Base-by-base conservation (phyloP, 2,329 filamentous ascomycete genomes). In the Incumbomyces delicatus region DNA sequence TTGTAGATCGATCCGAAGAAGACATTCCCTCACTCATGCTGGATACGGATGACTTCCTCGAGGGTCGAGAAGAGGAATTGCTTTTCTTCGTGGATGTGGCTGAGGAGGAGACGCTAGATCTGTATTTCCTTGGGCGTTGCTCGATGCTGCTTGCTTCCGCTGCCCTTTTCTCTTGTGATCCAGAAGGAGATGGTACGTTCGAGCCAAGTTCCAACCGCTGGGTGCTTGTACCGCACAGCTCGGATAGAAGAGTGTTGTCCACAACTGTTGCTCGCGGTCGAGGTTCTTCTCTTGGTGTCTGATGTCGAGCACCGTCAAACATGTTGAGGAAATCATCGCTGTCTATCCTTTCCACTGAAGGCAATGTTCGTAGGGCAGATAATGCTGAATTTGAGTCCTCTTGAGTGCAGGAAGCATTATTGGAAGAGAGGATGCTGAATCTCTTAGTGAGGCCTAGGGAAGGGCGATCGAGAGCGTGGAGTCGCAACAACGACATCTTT, bases 251-350 rank as follows among this genome's bases (percentile, higher is more conserved):
- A 30, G 14, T 37, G 3, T 20, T 38, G 22, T 27, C 8, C 22
- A 27, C 8, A 27, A 27, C 8, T 12, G 12, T n/a, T 16, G 18
- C 16, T n/a, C 13, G 18, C 6, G 42, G 13, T 12, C 20, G 27
- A 36, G 22, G 42, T 34, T 45, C 42, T 35, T 35, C 5, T 35
- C 33, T 4, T 4, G 13, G 6, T 12, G 33, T 4, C 4, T 12
- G 33, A n/a, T n/a, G 4, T n/a, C 13, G 13, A 17, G 11, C 11
- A 35, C 12, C 33, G 4, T 45, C 42, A 35, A 45, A 45, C 42
- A 45, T 45, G 16, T 37, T 45, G 6, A 45, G 34, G 20, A 45
- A 45, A 18, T 38, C 42, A 45, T 38, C 18, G 34, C 42, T 45
- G 13, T 45, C 42, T 17, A 45, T 33, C 17, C 42, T 20, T 27